Evolutionary conservation across 768 basidiomycete species (phyloP).

Genomic region (Boletus edulis): DNA sequence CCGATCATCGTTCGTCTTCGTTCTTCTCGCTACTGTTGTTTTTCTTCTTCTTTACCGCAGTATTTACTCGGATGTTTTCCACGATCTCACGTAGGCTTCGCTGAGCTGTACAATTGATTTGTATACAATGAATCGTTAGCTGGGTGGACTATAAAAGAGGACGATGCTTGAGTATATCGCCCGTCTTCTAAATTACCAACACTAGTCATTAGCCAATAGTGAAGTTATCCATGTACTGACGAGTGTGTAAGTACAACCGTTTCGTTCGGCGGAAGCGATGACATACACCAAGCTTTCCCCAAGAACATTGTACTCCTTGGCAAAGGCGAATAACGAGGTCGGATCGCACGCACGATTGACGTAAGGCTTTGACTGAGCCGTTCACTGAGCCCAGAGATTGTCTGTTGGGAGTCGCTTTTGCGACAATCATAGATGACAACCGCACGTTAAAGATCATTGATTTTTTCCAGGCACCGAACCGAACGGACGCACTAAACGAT

Average conservation of each 20-base stretch:
- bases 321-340: constrained; percentile 51
- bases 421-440: constrained; percentile 57
- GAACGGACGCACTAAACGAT: constrained; percentile 37
- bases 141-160: not conserved
- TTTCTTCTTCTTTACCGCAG: not conserved
- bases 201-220: no score
- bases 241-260: no score
- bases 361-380: constrained; percentile 51
- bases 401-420: constrained; percentile 48
- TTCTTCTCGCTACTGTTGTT: not conserved
- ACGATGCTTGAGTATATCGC: not conserved
- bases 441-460: not conserved
- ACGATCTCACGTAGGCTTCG: not conserved
- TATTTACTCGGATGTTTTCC: constrained; percentile 20
- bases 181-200: no score
- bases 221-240: no score
- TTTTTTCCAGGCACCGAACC: not conserved
- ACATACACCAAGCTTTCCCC: constrained; percentile 51
- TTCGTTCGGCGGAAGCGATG: constrained; percentile 9
- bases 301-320: constrained; percentile 44
- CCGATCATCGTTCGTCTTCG: not conserved
- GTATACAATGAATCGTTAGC: not conserved
- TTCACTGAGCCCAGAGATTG: constrained; percentile 54
- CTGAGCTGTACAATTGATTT: constrained; percentile 5
- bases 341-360: constrained; percentile 45